Evolutionary conservation across 2,329 filamentous ascomycete species (phyloP), one percentile per base, ranked within the genome.

Genomic region (Penicillium concentricum): DNA sequence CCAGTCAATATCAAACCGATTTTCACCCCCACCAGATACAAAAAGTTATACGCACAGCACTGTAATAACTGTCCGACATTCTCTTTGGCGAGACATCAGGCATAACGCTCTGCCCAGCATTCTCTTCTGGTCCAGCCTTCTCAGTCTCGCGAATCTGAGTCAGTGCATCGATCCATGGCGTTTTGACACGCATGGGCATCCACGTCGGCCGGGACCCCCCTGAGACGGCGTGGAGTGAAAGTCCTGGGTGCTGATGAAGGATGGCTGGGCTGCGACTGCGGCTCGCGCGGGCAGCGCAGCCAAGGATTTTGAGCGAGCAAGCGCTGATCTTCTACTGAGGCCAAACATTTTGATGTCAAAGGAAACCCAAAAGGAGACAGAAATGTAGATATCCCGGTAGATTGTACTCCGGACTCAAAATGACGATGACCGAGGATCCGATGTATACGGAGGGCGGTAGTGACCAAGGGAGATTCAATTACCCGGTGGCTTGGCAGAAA

Each of bases 1-100:
- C 32, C n/a, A 51, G 45, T 63, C 4, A n/a, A 24, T 41, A 28
- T 22, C 26, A 22, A n/a, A n/a, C 18, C 5, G 15, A 16, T 18
- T 38, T 41, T 2, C 9, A 8, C 18, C 8, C 24, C 49, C 54
- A 56, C 49, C 34, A 32, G 47, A 42, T 28, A 22, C 4, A 32
- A 51, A 9, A 0, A 10, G 8, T 10, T 7, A 42, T 43, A 78
- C 82, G 61, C 64, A 89, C 84, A 44, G 89, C 83, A 54, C 82
- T 83, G 67, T 88, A 85, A 69, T 87, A 88, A 73, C 85, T 89
- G 67, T 91, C 87, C 24, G 80, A 81, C 87, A 90, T 90, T 70
- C 79, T 85, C 72, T 86, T 88, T 1, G 87, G 87, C 12, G 78
- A 78, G 61, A 89, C 68, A 65, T 87, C 81, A 43, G 83, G 82